phyloP scores from a whole-genome alignment of 257 asterid genomes.

The Parsonsia alboflavescens region DNA sequence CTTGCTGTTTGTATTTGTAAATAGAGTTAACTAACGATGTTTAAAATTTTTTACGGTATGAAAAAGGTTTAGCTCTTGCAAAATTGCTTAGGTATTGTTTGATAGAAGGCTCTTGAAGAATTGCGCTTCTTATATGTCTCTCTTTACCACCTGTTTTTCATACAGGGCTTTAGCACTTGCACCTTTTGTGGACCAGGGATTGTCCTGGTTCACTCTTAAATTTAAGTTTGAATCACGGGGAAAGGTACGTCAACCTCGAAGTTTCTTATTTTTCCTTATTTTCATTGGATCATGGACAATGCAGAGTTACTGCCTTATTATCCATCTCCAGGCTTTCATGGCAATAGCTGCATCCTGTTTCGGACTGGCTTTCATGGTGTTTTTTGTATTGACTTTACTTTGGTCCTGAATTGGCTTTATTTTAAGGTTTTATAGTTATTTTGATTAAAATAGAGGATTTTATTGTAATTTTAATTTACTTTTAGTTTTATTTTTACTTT shows the following conservation, averaged over 20 bases:
- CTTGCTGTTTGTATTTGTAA: too few relatives aligned
- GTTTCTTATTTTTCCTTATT: neutral
- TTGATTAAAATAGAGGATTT: too few relatives aligned
- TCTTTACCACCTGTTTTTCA: slow-evolving; percentile 3
- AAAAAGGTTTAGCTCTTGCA: too few relatives aligned
- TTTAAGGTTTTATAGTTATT: too few relatives aligned
- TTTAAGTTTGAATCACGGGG: slow-evolving; percentile 66
- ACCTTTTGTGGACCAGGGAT: slow-evolving; percentile 70
- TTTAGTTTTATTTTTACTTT: too few relatives aligned
- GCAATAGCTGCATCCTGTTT: slow-evolving; percentile 65
- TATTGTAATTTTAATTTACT: too few relatives aligned
- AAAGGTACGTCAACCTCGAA: slow-evolving; percentile 42
- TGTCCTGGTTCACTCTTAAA: slow-evolving; percentile 78
- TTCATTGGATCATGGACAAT: neutral
- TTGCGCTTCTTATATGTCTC: neutral
- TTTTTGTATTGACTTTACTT: slow-evolving; percentile 59
- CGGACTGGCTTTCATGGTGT: slow-evolving; percentile 64
- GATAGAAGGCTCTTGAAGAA: neutral
- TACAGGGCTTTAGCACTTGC: slow-evolving; percentile 93
- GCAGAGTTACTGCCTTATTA: neutral
- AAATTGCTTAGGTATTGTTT: too few relatives aligned
- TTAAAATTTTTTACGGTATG: too few relatives aligned
- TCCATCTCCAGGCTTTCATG: slow-evolving; percentile 50
- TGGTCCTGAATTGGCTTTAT: too few relatives aligned
- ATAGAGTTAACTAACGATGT: too few relatives aligned